phyloP scores from a whole-genome alignment of 2,329 filamentous ascomycete genomes.

The Ascochyta viciae-villosae region DNA sequence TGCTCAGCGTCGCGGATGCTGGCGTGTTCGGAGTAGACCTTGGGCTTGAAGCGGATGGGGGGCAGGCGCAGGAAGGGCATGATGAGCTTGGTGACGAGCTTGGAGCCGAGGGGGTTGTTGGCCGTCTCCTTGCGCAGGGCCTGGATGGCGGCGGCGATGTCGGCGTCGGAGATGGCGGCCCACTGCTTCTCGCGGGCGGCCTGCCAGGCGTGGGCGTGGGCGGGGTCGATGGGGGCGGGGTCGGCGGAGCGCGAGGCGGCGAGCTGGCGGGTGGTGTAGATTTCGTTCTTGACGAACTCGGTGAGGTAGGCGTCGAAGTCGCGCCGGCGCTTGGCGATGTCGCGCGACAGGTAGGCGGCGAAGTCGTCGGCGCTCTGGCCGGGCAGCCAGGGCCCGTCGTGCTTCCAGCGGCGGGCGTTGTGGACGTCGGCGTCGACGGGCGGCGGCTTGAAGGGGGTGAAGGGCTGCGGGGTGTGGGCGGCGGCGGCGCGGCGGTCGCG shows the following conservation, averaged over 20 bases:
- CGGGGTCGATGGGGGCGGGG: conserved; percentile 29
- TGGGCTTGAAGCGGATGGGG: conserved; percentile 44
- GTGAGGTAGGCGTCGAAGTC: conserved; percentile 42
- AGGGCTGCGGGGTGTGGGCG: conserved; percentile 22
- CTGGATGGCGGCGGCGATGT: conserved; percentile 42
- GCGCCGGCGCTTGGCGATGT: conserved; percentile 48
- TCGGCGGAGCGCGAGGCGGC: conserved; percentile 25
- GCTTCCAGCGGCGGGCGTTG: conserved; percentile 59
- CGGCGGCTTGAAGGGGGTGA: conserved; percentile 31
- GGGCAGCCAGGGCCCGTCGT: conserved; percentile 65
- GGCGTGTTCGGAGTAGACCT: conserved; percentile 19
- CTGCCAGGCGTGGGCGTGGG: conserved; percentile 32
- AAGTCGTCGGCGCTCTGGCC: conserved; percentile 65
- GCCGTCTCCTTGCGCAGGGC: conserved; percentile 57
- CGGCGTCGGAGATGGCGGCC: conserved; percentile 32
- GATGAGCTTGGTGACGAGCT: conserved; percentile 59
- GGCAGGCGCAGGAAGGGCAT: conserved; percentile 65
- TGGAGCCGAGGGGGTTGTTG: conserved; percentile 54
- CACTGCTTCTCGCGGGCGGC: conserved; percentile 33
- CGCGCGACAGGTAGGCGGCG: conserved; percentile 55
- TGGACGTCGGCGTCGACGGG: conserved; percentile 31
- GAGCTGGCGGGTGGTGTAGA: conserved; percentile 38
- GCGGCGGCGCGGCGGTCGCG: conserved; percentile 20
- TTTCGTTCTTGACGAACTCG: conserved; percentile 43
- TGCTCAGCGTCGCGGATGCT: conserved; percentile 41